Conservation (phyloP, 805 yeast species). For the Candida saitoana region DNA sequence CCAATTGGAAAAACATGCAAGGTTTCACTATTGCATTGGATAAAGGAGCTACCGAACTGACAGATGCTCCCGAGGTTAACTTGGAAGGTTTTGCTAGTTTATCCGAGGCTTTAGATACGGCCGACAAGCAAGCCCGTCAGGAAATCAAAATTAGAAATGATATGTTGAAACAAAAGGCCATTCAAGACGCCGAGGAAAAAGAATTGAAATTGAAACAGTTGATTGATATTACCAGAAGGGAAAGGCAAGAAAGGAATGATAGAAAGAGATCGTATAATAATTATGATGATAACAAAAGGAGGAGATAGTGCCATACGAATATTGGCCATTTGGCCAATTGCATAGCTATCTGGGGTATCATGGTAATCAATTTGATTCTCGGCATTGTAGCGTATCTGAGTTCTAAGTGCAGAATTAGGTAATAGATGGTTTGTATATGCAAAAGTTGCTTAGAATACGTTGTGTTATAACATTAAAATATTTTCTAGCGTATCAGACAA, state of each 20-base stretch:
- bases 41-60: constrained; percentile 49
- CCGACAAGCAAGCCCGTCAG: constrained; percentile 36
- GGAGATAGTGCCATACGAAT: constrained; percentile 6
- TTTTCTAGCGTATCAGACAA: too few relatives aligned
- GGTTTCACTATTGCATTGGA: constrained; percentile 83
- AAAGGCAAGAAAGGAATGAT: constrained; percentile 11
- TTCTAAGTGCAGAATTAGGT: too few relatives aligned
- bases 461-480: too few relatives aligned
- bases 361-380: too few relatives aligned
- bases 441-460: too few relatives aligned
- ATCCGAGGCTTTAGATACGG: constrained; percentile 67
- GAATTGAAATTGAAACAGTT: constrained; percentile 26
- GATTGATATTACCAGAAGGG: constrained; percentile 23
- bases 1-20: constrained; percentile 95
- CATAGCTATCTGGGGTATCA: too few relatives aligned
- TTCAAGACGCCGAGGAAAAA: constrained; percentile 24
- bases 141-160: constrained; percentile 23
- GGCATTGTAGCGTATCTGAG: too few relatives aligned
- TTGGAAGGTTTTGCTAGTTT: constrained; percentile 58
- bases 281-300: constrained; percentile 10
- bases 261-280: constrained; percentile 5
- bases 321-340: too few relatives aligned
- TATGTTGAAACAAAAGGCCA: constrained; percentile 19
- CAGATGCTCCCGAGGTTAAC: constrained; percentile 31
- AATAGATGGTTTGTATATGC: too few relatives aligned